phyloP scores from a whole-genome alignment of 2,329 filamentous ascomycete genomes.

The Botrytis paeoniae region DNA sequence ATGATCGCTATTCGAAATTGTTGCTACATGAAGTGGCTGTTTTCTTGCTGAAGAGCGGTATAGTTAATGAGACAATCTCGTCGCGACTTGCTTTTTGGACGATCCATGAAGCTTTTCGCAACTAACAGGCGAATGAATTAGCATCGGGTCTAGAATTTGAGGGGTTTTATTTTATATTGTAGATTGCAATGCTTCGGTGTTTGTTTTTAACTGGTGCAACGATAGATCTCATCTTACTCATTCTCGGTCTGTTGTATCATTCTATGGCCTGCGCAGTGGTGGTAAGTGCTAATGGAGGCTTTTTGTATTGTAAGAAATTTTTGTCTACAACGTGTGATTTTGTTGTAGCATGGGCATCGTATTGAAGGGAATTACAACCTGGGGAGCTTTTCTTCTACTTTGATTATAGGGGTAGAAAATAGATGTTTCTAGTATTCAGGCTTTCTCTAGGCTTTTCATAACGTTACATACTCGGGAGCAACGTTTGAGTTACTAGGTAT shows the following conservation, averaged over 20 bases:
- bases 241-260: neutral
- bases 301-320: too few relatives aligned
- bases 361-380: neutral
- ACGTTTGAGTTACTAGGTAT: neutral
- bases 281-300: neutral
- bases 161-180: neutral
- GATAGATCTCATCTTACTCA: neutral
- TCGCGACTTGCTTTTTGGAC: neutral
- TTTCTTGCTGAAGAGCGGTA: neutral
- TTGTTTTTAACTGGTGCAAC: neutral
- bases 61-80: neutral
- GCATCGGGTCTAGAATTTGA: neutral
- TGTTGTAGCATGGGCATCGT: neutral
- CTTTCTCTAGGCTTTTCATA: neutral
- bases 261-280: neutral
- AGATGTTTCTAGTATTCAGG: neutral
- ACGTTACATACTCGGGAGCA: neutral
- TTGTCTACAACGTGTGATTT: neutral
- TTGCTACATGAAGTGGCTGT: neutral
- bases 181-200: neutral
- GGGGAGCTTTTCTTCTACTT: neutral
- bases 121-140: neutral
- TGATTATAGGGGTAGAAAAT: neutral
- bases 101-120: neutral
- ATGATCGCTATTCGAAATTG: neutral